Evolutionary conservation across 140 eudicot genomes (phyloP).

Genomic region (Cichorium intybus): DNA sequence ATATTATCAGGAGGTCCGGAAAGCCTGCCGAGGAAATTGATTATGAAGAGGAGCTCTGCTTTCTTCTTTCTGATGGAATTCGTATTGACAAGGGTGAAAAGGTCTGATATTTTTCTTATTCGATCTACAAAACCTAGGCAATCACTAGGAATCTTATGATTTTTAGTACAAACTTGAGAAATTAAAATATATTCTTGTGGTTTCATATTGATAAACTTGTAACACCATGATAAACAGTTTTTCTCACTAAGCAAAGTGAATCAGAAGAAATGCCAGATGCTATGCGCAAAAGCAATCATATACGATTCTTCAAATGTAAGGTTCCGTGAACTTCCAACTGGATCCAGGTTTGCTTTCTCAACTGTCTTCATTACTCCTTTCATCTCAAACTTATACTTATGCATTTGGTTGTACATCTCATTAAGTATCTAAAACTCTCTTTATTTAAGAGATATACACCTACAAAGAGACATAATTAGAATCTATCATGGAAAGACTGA

Average conservation of each 20-base stretch:
- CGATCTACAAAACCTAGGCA: not conserved
- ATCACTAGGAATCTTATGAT: too few relatives aligned
- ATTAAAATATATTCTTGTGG: too few relatives aligned
- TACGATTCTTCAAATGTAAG: not conserved
- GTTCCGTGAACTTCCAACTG: not conserved
- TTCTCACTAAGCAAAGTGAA: not conserved
- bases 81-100: constrained; percentile 15
- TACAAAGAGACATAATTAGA: not conserved
- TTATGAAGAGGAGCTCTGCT: constrained; percentile 4
- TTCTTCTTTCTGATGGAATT: constrained; percentile 9
- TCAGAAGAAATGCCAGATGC: not conserved
- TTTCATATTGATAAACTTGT: not conserved
- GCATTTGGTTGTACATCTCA: too few relatives aligned
- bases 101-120: not conserved
- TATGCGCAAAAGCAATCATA: not conserved
- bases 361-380: not conserved
- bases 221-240: not conserved
- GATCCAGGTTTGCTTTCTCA: not conserved
- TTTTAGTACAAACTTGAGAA: not conserved
- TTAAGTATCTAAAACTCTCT: not conserved
- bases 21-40: constrained; percentile 1
- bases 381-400: too few relatives aligned
- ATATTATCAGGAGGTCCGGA: not conserved
- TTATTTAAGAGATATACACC: not conserved
- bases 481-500: not conserved